These are phyloP conservation scores for Suillus weaverae DNA, from an alignment of 768 basidiomycete species.

Conservation along the genomic window DNA sequence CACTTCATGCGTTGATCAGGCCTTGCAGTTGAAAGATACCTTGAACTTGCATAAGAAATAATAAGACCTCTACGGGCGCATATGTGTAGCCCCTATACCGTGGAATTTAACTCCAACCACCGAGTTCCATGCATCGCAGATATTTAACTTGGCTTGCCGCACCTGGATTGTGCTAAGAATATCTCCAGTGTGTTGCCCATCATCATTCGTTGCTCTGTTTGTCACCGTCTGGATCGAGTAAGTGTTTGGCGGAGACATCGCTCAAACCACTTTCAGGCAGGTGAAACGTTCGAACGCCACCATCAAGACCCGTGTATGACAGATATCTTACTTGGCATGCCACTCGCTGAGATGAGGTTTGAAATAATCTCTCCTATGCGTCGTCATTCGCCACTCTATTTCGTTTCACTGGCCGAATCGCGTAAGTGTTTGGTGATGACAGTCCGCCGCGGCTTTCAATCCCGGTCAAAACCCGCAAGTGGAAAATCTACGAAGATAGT, in stretches of 20 bases:
- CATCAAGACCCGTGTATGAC: neutral
- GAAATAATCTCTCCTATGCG: neutral
- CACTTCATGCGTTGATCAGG: constrained; percentile 9
- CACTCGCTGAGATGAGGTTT: neutral
- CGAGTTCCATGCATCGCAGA: neutral
- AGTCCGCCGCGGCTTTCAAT: too few species aligned
- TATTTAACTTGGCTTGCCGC: neutral
- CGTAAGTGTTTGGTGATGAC: neutral
- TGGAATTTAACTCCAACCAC: neutral
- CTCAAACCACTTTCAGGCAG: neutral
- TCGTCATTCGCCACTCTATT: neutral
- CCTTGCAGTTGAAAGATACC: constrained; percentile 74
- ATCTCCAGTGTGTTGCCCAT: neutral
- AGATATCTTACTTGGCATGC: neutral
- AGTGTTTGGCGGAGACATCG: neutral
- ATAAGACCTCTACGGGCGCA: neutral
- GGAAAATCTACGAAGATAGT: neutral
- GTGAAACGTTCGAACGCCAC: neutral
- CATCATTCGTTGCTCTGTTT: neutral
- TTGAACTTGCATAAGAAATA: constrained; percentile 65
- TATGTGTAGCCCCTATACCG: neutral
- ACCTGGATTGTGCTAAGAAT: neutral
- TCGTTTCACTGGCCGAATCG: neutral
- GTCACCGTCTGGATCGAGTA: neutral
- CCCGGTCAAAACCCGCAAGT: neutral